Evolutionary conservation across 2,329 filamentous ascomycete species (phyloP), one percentile per base, ranked within the genome.

Genomic region (Trichoderma afroharzianum): DNA sequence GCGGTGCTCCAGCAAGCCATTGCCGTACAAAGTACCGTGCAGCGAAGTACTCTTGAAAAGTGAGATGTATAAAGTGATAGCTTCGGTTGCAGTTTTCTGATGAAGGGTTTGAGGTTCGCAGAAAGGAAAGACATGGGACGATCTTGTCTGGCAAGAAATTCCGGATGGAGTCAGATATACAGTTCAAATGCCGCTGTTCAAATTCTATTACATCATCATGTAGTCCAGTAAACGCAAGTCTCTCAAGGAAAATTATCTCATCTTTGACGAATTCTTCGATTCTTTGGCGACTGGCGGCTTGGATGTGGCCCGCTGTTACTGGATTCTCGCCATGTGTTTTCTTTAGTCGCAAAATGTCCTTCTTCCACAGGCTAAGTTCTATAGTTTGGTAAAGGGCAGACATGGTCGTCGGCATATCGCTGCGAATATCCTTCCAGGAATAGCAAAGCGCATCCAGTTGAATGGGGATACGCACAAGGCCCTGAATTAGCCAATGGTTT

Each of bases 361-460:
- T 53, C 5, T 24, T 53, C 47, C 47, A 53, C 21, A 53, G 6
- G 21, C 47, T 53, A 12, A 53, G 47, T 24, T 53, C 47, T 24
- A 53, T 53, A 53, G 47, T 6, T 53, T 59, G 57, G 18, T 59
- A 59, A 14, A 33, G 28, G 11, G 28, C 57, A 12, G 68, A 53
- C 68, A 71, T 66, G 3, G 59, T 71, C 26, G 33, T 11, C 15
- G 47, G 47, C 28, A 32, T 71, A n/a, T n/a, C n/a, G 12, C 32
- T 14, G 30, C n/a, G 15, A 24, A 75, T 67, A 30, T 76, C 71
- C 0, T 77, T 71, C 82, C 82, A 84, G 18, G 67, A 79, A 59
- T 76, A 81, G 71, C 83, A 85, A 28, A 85, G 70, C 1, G 83
- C 83, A 76, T 85, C 83, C 0, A 85, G 75, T 63, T 81, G 82